These are phyloP conservation scores for Rutstroemia sp. DNA, from an alignment of 2,329 filamentous ascomycete genomes.

Conservation along the genomic window DNA sequence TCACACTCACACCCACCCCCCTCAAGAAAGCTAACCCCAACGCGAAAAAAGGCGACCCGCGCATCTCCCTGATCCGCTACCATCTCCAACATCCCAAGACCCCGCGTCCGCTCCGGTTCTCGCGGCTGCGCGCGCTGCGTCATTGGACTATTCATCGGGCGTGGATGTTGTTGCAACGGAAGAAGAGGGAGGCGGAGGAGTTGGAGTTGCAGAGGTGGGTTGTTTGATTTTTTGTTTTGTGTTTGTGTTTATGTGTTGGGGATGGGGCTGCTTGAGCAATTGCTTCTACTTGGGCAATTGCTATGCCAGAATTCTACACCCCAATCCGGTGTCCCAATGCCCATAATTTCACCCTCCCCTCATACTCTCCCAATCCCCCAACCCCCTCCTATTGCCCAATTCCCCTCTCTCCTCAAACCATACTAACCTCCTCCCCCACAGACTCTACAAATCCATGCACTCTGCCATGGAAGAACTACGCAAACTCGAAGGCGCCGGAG, in stretches of 20 bases:
- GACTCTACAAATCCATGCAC: constrained; percentile 72
- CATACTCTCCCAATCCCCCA: not conserved
- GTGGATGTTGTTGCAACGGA: constrained; percentile 73
- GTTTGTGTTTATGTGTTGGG: no score
- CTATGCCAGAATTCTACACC: no score
- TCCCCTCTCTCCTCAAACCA: not conserved
- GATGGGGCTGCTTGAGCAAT: no score
- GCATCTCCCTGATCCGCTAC: constrained; percentile 56
- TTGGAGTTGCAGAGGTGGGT: constrained; percentile 63
- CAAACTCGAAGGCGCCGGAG: constrained; percentile 44
- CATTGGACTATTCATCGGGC: constrained; percentile 99
- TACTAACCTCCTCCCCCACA: not conserved
- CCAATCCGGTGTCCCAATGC: not conserved
- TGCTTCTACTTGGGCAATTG: no score
- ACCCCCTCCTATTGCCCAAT: not conserved
- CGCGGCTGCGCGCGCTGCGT: constrained; percentile 75
- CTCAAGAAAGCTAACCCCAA: constrained; percentile 9
- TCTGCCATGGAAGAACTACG: constrained; percentile 80
- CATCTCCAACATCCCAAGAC: constrained; percentile 61
- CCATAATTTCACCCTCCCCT: not conserved
- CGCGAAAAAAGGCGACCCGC: constrained; percentile 20
- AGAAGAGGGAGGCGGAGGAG: constrained; percentile 56
- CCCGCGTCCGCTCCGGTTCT: constrained; percentile 78
- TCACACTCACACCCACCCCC: constrained; percentile 16
- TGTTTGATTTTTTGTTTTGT: not conserved